Evolutionary conservation across 2,329 filamentous ascomycete genomes (phyloP).

Genomic region (Geosmithia flava): DNA sequence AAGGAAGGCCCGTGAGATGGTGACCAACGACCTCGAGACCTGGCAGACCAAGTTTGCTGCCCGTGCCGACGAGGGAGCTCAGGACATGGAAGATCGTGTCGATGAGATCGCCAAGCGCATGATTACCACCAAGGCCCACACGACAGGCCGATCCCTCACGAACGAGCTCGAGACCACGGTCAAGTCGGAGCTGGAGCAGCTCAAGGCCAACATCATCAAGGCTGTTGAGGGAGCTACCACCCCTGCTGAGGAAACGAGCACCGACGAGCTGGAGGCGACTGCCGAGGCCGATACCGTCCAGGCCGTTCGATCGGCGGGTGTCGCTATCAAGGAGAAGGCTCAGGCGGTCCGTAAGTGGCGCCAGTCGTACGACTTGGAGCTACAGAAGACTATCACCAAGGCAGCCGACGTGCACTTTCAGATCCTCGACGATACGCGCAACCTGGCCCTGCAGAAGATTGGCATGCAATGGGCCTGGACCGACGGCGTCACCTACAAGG

Average conservation of each 20-base stretch:
- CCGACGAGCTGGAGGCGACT: constrained; percentile 9
- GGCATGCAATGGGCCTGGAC: constrained; percentile 95
- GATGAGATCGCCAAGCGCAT: constrained; percentile 42
- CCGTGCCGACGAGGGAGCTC: constrained; percentile 69
- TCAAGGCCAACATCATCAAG: constrained; percentile 54
- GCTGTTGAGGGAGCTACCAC: constrained; percentile 36
- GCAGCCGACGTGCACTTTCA: constrained; percentile 71
- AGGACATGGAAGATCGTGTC: constrained; percentile 59
- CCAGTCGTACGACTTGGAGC: constrained; percentile 56
- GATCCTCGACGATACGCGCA: constrained; percentile 71
- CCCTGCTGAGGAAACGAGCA: constrained; percentile 21
- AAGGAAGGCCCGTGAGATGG: constrained; percentile 49
- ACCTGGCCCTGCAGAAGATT: constrained; percentile 79
- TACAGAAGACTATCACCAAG: constrained; percentile 54
- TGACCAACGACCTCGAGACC: constrained; percentile 63
- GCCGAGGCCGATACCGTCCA: constrained; percentile 30
- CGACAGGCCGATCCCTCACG: constrained; percentile 54
- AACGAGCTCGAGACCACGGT: constrained; percentile 55
- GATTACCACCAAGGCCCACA: constrained; percentile 52
- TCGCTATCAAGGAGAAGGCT: constrained; percentile 64
- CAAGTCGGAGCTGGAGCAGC: constrained; percentile 46
- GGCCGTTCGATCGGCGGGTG: constrained; percentile 53
- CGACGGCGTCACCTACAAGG: constrained; percentile 89
- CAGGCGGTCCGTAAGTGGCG: constrained; percentile 70
- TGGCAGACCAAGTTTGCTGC: constrained; percentile 87